Evolutionary conservation across 345 rosid species (phyloP), one percentile per base, ranked within the genome.

Genomic region (Xanthoceras sorbifolium): DNA sequence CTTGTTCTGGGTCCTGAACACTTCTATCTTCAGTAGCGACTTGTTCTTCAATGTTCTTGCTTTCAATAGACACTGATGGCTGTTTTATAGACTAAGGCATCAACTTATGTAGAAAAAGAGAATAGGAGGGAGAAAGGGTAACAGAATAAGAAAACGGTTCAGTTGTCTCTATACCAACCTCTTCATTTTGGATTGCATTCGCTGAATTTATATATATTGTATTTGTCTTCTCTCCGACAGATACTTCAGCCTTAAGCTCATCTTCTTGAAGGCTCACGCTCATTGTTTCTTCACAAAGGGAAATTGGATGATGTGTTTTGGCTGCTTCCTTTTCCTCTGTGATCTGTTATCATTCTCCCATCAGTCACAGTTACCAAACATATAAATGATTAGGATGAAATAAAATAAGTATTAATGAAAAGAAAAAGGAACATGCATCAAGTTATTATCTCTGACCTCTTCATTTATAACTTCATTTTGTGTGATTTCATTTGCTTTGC

Each of bases 391-490:
- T 46, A 42, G 9, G 38, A 42, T 36, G 34, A 72, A n/a, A 66
- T 12, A 31, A 67, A 54, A 55, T 62, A 67, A 6, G 18, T 17
- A 64, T 42, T 28, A 67, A 65, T n/a, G 0, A 29, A 31, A 23
- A 48, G 20, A 46, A 23, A 26, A 18, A 50, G 8, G 40, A 36
- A 73, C 65, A 70, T 55, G 66, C 23, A 9, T 40, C 40, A 52
- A 77, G 75, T 11, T 29, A 36, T 18, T 44, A 14, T 69, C 26
- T 65, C 77, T 81, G 36, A 80, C 83, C 88, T 84, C 64, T 74
- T 77, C 81, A 26, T 46, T 71, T 73, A 80, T 82, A 85, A 77
- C 78, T 78, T 86, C 85, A 72, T 62, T 46, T 59, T 72, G 64
- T 38, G 26, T 42, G 36, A 42, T 71, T 52, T 80, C 78, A 54